A percentile compares a stretch with the other conserved stretches of the same genome.
Evolutionary conservation across 495 filamentous ascomycete species (phyloP).

Genomic region (Talaromyces trachyspermus): DNA sequence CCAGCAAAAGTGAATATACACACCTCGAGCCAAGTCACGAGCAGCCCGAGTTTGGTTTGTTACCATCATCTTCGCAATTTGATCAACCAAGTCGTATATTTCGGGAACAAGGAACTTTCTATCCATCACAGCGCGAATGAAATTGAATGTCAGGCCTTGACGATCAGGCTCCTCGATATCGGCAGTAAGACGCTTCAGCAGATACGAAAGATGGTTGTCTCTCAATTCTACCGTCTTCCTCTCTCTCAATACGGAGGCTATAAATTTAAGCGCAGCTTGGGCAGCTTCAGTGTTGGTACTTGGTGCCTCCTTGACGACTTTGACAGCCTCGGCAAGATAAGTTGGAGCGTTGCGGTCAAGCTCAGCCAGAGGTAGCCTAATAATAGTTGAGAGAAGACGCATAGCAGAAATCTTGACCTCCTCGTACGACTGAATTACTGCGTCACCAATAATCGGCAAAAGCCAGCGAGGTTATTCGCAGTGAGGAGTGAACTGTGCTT

Average conservation of each 20-base stretch:
- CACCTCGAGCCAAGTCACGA: slow-evolving; percentile 76
- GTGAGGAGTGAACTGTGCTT: slow-evolving; percentile 76
- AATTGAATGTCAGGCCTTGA: slow-evolving; percentile 88
- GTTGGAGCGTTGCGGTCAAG: slow-evolving; percentile 63
- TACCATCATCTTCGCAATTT: slow-evolving; percentile 88
- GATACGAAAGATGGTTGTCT: slow-evolving; percentile 73
- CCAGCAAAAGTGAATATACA: slow-evolving; percentile 90
- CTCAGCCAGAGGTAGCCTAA: slow-evolving; percentile 69
- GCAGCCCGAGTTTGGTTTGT: slow-evolving; percentile 84
- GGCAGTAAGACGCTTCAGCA: slow-evolving; percentile 76
- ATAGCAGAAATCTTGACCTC: slow-evolving; percentile 84
- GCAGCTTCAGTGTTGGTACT: slow-evolving; percentile 73
- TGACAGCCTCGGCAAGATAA: slow-evolving; percentile 76
- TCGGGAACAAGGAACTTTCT: slow-evolving; percentile 77
- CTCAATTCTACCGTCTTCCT: slow-evolving; percentile 64
- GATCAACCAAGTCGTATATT: slow-evolving; percentile 85
- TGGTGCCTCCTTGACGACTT: slow-evolving; percentile 66
- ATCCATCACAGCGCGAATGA: slow-evolving; percentile 76
- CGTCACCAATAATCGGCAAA: slow-evolving; percentile 85
- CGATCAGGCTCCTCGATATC: slow-evolving; percentile 89
- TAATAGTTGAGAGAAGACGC: slow-evolving; percentile 72
- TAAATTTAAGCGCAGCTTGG: slow-evolving; percentile 79
- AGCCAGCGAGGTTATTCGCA: slow-evolving; percentile 68
- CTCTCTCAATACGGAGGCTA: slow-evolving; percentile 79
- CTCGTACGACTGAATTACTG: slow-evolving; percentile 72